Evolutionary conservation across 768 basidiomycete genomes (phyloP).

Genomic region (Trametes maxima): DNA sequence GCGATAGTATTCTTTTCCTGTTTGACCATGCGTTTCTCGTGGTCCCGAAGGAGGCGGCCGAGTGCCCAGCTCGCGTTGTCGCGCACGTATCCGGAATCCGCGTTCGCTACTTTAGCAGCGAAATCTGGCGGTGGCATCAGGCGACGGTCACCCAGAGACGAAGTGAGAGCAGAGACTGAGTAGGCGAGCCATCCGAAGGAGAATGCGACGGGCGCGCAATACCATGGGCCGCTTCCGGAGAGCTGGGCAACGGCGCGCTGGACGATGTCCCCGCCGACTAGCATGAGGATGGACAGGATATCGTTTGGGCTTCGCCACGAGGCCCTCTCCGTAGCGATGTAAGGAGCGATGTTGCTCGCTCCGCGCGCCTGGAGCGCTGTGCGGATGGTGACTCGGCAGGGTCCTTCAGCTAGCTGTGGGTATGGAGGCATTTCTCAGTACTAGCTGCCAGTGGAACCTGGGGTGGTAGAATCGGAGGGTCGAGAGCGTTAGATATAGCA

Average conservation of each 20-base stretch:
- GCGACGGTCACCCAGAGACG: slow-evolving; percentile 29
- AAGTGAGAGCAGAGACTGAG: slow-evolving; percentile 30
- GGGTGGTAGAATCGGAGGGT: no score
- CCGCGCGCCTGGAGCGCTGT: no score
- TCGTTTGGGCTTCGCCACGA: slow-evolving; percentile 33
- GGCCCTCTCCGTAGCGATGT: slow-evolving; percentile 6
- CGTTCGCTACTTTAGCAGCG: slow-evolving; percentile 26
- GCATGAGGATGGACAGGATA: slow-evolving; percentile 31
- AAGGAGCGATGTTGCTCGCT: neutral
- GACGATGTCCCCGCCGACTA: slow-evolving; percentile 39
- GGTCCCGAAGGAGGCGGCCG: slow-evolving; percentile 34
- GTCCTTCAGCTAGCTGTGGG: no score
- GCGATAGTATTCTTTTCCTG: slow-evolving; percentile 15
- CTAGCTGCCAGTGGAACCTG: no score
- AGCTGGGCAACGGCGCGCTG: slow-evolving; percentile 36
- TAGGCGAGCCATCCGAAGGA: slow-evolving; percentile 40
- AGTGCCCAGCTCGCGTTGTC: slow-evolving; percentile 33
- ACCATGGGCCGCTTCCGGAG: slow-evolving; percentile 21
- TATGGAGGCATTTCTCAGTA: no score
- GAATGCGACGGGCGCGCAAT: slow-evolving; percentile 35
- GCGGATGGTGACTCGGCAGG: no score
- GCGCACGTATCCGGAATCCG: slow-evolving; percentile 29
- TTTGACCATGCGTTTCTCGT: slow-evolving; percentile 15
- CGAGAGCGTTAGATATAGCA: no score
- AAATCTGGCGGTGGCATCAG: slow-evolving; percentile 33